phyloP scores from a whole-genome alignment of 257 asterid species.

The Primulina huaijiensis region DNA sequence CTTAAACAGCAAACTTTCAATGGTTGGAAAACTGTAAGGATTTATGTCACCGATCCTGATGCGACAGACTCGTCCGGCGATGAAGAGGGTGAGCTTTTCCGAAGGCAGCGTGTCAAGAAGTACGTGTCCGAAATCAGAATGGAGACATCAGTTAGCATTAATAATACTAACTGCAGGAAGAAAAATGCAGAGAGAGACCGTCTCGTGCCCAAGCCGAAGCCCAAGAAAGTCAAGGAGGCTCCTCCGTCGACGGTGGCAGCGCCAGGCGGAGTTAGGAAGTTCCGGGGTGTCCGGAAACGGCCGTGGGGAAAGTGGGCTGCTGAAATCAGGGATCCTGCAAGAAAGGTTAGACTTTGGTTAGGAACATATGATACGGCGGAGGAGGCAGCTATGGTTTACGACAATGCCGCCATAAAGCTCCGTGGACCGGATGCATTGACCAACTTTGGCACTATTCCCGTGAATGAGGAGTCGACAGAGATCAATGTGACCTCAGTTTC shows the following conservation, averaged over 20 bases:
- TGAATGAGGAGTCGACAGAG: not conserved
- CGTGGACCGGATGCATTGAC: constrained; percentile 59
- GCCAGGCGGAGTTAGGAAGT: constrained; percentile 35
- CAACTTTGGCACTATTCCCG: constrained; percentile 7
- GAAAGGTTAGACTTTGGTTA: constrained; percentile 53
- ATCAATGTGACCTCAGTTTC: not conserved
- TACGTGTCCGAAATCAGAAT: constrained; percentile 55
- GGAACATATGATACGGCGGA: constrained; percentile 75
- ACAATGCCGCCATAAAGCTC: constrained; percentile 59
- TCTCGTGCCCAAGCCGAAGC: not conserved
- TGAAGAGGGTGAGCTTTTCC: constrained; percentile 52
- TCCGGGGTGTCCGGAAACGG: constrained; percentile 65
- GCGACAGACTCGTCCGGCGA: constrained; percentile 86
- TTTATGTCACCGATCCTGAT: constrained; percentile 62
- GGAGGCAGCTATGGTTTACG: constrained; percentile 78
- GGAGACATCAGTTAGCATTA: constrained; percentile 20
- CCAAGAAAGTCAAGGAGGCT: constrained; percentile 14
- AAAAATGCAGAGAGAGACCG: not conserved
- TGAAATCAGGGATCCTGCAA: constrained; percentile 61
- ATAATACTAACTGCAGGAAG: not conserved
- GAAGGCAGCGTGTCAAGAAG: constrained; percentile 51
- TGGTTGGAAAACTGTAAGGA: constrained; percentile 39
- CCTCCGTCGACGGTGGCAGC: constrained; percentile 13
- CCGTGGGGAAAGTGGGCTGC: constrained; percentile 88
- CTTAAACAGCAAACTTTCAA: not conserved